Base-by-base conservation (phyloP, 148 eudicot genomes). In the Cornus florida region DNA sequence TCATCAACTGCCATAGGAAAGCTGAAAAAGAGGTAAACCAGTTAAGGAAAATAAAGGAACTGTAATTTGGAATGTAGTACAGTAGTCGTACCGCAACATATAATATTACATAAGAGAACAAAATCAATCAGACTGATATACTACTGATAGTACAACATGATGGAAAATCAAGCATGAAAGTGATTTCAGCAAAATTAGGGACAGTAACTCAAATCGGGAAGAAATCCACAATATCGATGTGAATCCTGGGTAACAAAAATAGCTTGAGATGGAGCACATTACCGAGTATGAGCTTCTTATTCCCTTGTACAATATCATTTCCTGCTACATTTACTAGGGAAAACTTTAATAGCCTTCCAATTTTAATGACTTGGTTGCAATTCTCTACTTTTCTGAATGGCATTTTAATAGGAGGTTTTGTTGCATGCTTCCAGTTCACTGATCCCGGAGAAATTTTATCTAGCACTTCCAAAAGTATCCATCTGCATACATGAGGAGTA, bases 321-420 rank as follows among this genome's bases (percentile, higher is more conserved):
- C 97, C 98, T 32, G 92, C 95, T 39, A 94, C 93, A 83, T 94
- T 94, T 33, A 94, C 97, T 5, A 94, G 87, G 65, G 98, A 92
- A 70, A 94, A 87, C 64, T 89, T 91, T 85, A 94, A 82, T 43
- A 85, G 82, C 85, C 84, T 87, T 84, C 97, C 98, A 10, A 92
- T 89, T 73, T 84, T 82, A 73, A 92, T 86, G 33, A 92, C 98
- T 84, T 94, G 98, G 80, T 94, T 94, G 89, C 98, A 91, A 75
- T 94, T 94, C 90, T 94, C 98, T n/a, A 94, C 95, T 88, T 94
- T 92, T 73, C 97, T 88, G 79, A 92, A 94, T 75, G 92, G 98
- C 97, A 94, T 94, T 85, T 92, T 94, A 23, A 94, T 94, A 43
- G 98, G 98, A 72, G 98, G 98, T 80, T 89, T 94, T 72, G 98